Percentiles rank a stretch among this genome's conserved stretches.
phyloP scores from a whole-genome alignment of 768 basidiomycete species.

The Tephrocybe sp. region DNA sequence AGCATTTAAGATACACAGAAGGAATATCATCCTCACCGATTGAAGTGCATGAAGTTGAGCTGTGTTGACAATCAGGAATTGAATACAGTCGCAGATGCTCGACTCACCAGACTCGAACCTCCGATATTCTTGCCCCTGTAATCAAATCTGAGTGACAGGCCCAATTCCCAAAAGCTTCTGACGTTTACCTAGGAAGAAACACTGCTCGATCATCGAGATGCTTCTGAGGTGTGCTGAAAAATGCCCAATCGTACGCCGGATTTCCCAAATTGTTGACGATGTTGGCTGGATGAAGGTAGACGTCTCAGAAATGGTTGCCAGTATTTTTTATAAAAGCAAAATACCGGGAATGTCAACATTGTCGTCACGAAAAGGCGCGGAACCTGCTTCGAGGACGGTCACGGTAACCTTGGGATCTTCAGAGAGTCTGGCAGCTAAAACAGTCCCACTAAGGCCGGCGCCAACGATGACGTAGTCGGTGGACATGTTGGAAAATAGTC shows the following conservation, averaged over 20 bases:
- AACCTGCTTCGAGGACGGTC: too few species aligned
- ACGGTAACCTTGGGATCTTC: too few species aligned
- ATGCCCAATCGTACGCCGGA: not conserved
- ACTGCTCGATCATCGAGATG: not conserved
- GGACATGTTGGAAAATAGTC: too few species aligned
- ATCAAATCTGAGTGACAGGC: not conserved
- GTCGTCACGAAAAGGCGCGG: too few species aligned
- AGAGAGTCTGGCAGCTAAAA: too few species aligned
- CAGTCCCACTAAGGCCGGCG: too few species aligned
- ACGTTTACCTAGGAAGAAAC: not conserved
- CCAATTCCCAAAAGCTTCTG: not conserved
- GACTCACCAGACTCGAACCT: not conserved
- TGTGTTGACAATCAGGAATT: not conserved
- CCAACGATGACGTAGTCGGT: too few species aligned
- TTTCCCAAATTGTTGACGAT: too few species aligned
- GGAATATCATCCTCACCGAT: not conserved
- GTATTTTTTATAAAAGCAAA: too few species aligned
- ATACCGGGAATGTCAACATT: too few species aligned
- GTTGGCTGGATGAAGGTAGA: too few species aligned
- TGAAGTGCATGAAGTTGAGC: not conserved
- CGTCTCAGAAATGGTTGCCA: too few species aligned
- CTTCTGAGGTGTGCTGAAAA: not conserved
- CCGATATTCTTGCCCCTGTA: not conserved
- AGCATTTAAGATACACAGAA: not conserved
- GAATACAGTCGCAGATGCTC: not conserved